Evolutionary conservation across 2,329 filamentous ascomycete species (phyloP).

Genomic region (Lecanoromycetidae sp.): DNA sequence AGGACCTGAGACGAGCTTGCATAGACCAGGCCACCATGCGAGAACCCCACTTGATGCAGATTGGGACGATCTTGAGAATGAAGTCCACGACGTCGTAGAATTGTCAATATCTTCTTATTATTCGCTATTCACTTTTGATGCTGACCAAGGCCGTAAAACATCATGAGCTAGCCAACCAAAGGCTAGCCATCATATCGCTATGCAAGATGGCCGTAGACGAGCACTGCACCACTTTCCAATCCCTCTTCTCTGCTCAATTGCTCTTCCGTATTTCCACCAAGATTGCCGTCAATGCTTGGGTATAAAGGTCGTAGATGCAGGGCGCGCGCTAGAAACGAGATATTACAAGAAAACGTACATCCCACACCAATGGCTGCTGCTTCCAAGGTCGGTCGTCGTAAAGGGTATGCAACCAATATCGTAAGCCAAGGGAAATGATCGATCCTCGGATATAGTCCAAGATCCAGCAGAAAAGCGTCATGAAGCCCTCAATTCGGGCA

Average conservation of each 20-base stretch:
- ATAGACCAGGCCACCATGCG: background rate
- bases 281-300: slow-evolving; percentile 14
- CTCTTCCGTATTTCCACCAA: slow-evolving; percentile 9
- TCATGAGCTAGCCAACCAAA: slow-evolving; percentile 4
- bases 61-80: too few species aligned
- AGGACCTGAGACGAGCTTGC: too few species aligned
- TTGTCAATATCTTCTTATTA: background rate
- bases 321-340: slow-evolving; percentile 4
- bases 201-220: slow-evolving; percentile 7
- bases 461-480: too few species aligned
- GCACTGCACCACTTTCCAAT: background rate
- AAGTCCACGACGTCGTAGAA: background rate
- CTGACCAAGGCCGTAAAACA: slow-evolving; percentile 8
- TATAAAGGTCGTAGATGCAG: slow-evolving; percentile 6
- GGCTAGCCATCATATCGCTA: slow-evolving; percentile 11
- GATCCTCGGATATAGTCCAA: too few species aligned
- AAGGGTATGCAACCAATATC: slow-evolving; percentile 5
- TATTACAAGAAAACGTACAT: slow-evolving; percentile 9
- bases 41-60: too few species aligned
- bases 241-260: slow-evolving; percentile 1
- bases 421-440: background rate
- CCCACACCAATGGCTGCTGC: slow-evolving; percentile 1
- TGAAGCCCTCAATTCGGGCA: slow-evolving; percentile 62
- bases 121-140: slow-evolving; percentile 10
- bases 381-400: slow-evolving; percentile 1